Base-by-base conservation (phyloP, 2,329 filamentous ascomycete species). In the Rhynchosporium agropyri region DNA sequence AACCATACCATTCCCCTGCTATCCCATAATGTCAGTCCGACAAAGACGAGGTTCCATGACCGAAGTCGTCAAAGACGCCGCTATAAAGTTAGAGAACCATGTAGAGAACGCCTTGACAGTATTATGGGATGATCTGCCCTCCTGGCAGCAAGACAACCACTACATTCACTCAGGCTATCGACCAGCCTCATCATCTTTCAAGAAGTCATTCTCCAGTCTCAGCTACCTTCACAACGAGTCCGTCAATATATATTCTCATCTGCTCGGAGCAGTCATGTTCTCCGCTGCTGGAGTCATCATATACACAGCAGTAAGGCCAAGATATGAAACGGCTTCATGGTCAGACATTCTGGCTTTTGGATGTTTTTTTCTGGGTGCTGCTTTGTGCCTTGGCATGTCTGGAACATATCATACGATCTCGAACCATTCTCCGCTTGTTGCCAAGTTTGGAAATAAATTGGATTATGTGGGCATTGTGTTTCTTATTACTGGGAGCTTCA, bases 381-480 rank as follows among this genome's bases (percentile, higher is more conserved):
- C 87, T 33, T 72, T 85, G 40, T 94, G 91, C 71, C 79, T 95
- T 58, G 88, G 89, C 28, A 91, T 93, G 87, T 92, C 89, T 69
- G 89, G 92, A 4, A 90, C 89, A 2, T 99, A 88, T 74, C 95
- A 99, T 75, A 84, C 90, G 1, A 84, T 97, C 54, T 86, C 83
- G 28, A 97, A 97, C 69, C 95, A 99, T 76, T 95, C 90, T 20
- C 84, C 86, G 43, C 77, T 78, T 1, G 91, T 97, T 13, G 87
- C 89, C 2, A 88, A 85, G 65, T 90, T 92, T 80, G 93, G 93
- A 10, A 98, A 98, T 75, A 91, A 96, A 76, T 79, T 98, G 62
- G 95, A 99, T 75, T 98, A 99, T 75, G 85, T 94, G 4, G 95
- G 95, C 6, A 99, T 99, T 70, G 91, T 98, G 36, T 85, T 88